These are phyloP conservation scores for Penicillium palitans DNA, from an alignment of 2,329 filamentous ascomycete genomes.

Conservation along the genomic window DNA sequence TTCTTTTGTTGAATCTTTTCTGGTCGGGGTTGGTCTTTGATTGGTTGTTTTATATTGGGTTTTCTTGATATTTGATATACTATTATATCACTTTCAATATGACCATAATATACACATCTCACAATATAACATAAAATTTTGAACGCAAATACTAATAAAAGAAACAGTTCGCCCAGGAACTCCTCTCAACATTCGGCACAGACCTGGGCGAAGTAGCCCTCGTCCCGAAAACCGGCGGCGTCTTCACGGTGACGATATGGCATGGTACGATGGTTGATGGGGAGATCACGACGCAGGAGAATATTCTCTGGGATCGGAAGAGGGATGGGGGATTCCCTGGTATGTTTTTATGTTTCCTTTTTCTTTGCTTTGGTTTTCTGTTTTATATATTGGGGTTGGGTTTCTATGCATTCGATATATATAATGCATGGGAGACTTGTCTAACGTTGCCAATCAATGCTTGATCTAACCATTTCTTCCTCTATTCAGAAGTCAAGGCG, in stretches of 20 bases:
- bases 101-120: neutral
- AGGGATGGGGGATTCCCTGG: constrained; percentile 82
- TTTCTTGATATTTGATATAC: neutral
- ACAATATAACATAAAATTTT: neutral
- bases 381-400: neutral
- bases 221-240: constrained; percentile 78
- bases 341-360: constrained; percentile 30
- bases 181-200: constrained; percentile 87
- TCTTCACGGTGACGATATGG: constrained; percentile 72
- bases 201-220: constrained; percentile 84
- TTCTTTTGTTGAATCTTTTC: neutral
- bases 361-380: constrained; percentile 1
- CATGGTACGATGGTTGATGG: constrained; percentile 23
- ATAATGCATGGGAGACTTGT: neutral
- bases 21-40: neutral
- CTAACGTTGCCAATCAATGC: neutral
- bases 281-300: constrained; percentile 44
- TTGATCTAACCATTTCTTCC: neutral
- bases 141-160: neutral
- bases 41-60: neutral
- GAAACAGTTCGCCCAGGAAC: constrained; percentile 81
- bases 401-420: neutral
- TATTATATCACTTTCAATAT: neutral
- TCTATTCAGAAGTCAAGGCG: constrained; percentile 71
- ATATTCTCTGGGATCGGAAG: constrained; percentile 84